Evolutionary conservation across 2,329 filamentous ascomycete species (phyloP).

Genomic region (Stagonosporopsis vannaccii): DNA sequence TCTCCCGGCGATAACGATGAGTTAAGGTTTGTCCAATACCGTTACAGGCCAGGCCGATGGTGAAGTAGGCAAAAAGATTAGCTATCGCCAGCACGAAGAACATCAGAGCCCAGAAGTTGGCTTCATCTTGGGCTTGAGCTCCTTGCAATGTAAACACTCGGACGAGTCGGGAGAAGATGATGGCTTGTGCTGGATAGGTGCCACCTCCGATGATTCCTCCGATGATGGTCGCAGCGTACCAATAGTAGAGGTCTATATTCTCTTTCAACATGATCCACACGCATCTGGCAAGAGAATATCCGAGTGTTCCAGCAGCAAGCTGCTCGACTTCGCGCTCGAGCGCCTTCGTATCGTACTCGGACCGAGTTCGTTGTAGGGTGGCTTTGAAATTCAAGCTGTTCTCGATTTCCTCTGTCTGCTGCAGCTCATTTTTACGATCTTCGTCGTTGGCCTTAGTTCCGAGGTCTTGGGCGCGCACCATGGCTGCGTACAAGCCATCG

Average conservation of each 20-base stretch:
- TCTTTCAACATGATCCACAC: slow-evolving; percentile 24
- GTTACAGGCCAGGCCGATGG: slow-evolving; percentile 68
- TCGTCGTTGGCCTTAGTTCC: slow-evolving; percentile 24
- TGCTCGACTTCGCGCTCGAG: slow-evolving; percentile 14
- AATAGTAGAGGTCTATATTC: slow-evolving; percentile 17
- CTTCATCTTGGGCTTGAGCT: slow-evolving; percentile 16
- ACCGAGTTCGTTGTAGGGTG: slow-evolving; percentile 15
- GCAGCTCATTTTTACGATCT: slow-evolving; percentile 5
- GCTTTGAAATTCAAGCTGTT: slow-evolving; percentile 8
- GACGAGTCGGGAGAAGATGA: slow-evolving; percentile 26
- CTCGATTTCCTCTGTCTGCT: slow-evolving; percentile 2
- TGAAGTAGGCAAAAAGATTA: slow-evolving; percentile 26
- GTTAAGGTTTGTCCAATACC: slow-evolving; percentile 61
- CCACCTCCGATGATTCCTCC: slow-evolving; percentile 11
- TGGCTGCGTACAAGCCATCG: slow-evolving; percentile 27
- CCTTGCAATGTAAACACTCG: slow-evolving; percentile 26
- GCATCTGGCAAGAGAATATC: slow-evolving; percentile 18
- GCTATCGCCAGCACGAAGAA: slow-evolving; percentile 30
- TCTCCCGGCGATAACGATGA: slow-evolving; percentile 14
- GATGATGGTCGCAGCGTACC: slow-evolving; percentile 7
- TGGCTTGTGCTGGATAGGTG: slow-evolving; percentile 20
- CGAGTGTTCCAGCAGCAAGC: slow-evolving; percentile 17
- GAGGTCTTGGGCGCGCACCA: slow-evolving; percentile 34
- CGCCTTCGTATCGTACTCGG: slow-evolving; percentile 9
- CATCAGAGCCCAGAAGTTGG: slow-evolving; percentile 36